Conservation (phyloP, 1,139 yeast genomes). For the Debaryomyces udenii region DNA sequence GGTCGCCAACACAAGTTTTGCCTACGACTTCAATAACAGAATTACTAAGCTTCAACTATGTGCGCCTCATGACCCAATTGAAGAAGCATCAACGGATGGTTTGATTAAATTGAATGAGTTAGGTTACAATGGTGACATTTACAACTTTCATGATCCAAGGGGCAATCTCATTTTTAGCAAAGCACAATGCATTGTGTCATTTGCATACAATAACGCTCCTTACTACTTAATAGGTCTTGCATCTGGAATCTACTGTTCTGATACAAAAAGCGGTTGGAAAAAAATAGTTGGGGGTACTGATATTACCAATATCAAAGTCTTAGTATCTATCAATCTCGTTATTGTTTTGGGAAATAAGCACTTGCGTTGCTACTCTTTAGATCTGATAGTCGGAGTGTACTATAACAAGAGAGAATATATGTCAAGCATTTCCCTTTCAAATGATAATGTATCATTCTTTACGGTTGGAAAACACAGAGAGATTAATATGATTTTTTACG, state of each 20-base stretch:
- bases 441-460: constrained; percentile 52
- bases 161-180: constrained; percentile 32
- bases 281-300: constrained; percentile 56
- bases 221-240: constrained; percentile 39
- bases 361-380: constrained; percentile 63
- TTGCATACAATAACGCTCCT: constrained; percentile 27
- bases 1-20: constrained; percentile 64
- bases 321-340: constrained; percentile 59
- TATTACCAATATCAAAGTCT: constrained; percentile 63
- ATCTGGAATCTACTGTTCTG: constrained; percentile 51
- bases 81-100: constrained; percentile 42
- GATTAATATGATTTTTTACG: constrained; percentile 58
- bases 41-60: constrained; percentile 62
- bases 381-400: constrained; percentile 42
- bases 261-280: constrained; percentile 59
- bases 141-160: constrained; percentile 25
- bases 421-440: constrained; percentile 38
- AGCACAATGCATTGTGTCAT: constrained; percentile 31
- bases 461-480: constrained; percentile 64
- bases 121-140: constrained; percentile 34
- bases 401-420: constrained; percentile 35
- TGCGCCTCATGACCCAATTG: constrained; percentile 65
- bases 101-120: constrained; percentile 22
- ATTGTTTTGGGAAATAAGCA: constrained; percentile 62
- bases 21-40: constrained; percentile 59